Base-by-base conservation (phyloP, 768 basidiomycete species). In the Tricholoma bakamatsutake region DNA sequence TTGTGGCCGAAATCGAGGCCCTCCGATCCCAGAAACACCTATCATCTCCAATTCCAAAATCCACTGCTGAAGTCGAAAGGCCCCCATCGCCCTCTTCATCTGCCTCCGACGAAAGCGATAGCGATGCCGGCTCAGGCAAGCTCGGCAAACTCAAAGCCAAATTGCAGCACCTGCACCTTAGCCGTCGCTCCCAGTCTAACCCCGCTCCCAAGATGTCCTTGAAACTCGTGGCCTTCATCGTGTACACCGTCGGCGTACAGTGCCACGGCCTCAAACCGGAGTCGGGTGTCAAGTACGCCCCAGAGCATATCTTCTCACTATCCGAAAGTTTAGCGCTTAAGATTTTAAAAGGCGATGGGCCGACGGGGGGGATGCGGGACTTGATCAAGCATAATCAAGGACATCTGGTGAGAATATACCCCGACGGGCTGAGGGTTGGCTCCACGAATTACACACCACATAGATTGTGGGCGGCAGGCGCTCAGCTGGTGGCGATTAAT, bases 161-260 rank as follows among this genome's bases (percentile, higher is more conserved):
- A 39, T 55, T 50, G 52, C n/a, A 31, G 12, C 35, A 49, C 5
- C n/a, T 37, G 12, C 35, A 49, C 5, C 11, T 52, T 8, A 17
- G 34, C n/a, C 50, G 6, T 50, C 54, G 5, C 28, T 47, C 30
- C 33, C 53, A 43, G n/a, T 45, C 10, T 56, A 72, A 68, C 62
- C 72, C 53, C 9, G 88, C 85, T 63, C 70, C 72, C 21, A 84
- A 82, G 63, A 93, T 93, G 84, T 94, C 94, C 0, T 66, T 80
- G 24, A 77, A 79, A 2, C 79, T 98, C 1, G 82, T 83, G 1
- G 74, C 80, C 1, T 78, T 98, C 10, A 79, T 98, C 17, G 88
- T 98, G 27, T 98, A 98, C 70, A 98, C 96, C 5, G 84, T 96
- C 52, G 96, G 96, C 5, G 92, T 98, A 58, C 96, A 96, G 69